Percentiles rank a stretch among this genome's conserved stretches.
Conservation (phyloP, 2,329 filamentous ascomycete genomes). For the Colletotrichum melonis region DNA sequence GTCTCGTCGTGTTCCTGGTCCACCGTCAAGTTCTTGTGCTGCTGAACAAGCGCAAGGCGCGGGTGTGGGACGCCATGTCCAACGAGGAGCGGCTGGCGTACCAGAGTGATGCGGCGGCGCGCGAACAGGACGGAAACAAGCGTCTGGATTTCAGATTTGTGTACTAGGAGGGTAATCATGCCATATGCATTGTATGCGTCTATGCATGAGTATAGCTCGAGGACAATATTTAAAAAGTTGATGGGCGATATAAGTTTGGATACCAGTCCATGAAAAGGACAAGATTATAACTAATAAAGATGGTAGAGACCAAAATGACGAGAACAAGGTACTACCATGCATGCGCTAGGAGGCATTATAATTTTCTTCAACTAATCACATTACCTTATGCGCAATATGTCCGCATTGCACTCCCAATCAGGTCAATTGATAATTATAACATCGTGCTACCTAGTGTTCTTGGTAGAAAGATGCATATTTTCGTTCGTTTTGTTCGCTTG, state of each 20-base stretch:
- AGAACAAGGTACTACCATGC: background rate
- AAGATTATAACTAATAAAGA: background rate
- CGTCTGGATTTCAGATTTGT: conserved; percentile 43
- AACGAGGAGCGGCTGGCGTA: conserved; percentile 49
- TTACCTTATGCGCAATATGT: background rate
- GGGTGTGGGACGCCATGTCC: conserved; percentile 51
- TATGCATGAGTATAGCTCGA: too few relatives aligned
- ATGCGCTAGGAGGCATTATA: background rate
- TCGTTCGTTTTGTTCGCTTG: background rate
- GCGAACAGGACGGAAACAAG: conserved; percentile 58
- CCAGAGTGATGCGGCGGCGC: conserved; percentile 53
- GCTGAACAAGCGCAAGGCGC: conserved; percentile 50
- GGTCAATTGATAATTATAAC: background rate
- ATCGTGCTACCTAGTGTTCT: background rate
- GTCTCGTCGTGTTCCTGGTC: conserved; percentile 60
- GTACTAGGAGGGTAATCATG: background rate
- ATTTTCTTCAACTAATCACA: background rate
- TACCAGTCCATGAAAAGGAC: conserved; percentile 3
- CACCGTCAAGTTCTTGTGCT: conserved; percentile 56
- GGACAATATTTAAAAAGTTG: background rate
- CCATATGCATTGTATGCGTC: background rate
- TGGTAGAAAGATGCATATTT: background rate
- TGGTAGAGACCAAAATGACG: background rate
- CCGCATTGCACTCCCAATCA: background rate
- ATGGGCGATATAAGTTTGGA: background rate